phyloP scores from a whole-genome alignment of 768 basidiomycete species.

The Trametes cingulata region DNA sequence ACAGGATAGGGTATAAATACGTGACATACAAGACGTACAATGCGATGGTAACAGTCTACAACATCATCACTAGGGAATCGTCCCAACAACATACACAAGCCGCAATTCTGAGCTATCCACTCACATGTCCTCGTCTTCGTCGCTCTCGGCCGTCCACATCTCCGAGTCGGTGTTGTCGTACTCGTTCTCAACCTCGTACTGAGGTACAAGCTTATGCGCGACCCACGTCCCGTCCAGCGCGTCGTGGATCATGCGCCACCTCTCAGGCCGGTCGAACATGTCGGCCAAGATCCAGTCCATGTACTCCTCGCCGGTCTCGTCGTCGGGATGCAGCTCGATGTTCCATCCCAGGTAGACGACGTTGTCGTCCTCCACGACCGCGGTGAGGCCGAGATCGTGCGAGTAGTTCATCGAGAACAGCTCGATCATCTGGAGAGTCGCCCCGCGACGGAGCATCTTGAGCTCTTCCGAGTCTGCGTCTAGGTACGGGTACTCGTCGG shows the following conservation, averaged over 20 bases:
- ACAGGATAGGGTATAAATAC: too few species aligned
- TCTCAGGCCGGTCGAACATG: slow-evolving; percentile 44
- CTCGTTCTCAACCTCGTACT: slow-evolving; percentile 35
- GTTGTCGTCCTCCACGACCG: slow-evolving; percentile 39
- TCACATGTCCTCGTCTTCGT: slow-evolving; percentile 5
- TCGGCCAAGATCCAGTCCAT: slow-evolving; percentile 44
- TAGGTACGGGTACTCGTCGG: slow-evolving; percentile 36
- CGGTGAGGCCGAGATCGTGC: slow-evolving; percentile 55
- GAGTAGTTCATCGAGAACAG: slow-evolving; percentile 55
- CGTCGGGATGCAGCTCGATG: slow-evolving; percentile 46
- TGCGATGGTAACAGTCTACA: neutral
- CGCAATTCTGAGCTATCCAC: neutral
- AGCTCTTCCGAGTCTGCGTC: slow-evolving; percentile 38
- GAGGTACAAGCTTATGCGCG: slow-evolving; percentile 42
- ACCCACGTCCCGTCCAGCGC: slow-evolving; percentile 42
- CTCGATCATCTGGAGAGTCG: slow-evolving; percentile 57
- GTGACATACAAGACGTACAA: neutral
- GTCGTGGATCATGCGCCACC: slow-evolving; percentile 40
- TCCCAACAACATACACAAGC: neutral
- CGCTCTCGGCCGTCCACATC: slow-evolving; percentile 32
- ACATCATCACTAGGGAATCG: too few species aligned
- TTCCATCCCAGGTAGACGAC: slow-evolving; percentile 72
- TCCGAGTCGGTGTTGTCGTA: slow-evolving; percentile 44
- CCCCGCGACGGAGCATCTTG: slow-evolving; percentile 58
- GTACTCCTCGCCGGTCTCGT: slow-evolving; percentile 42